Evolutionary conservation across 306 rosid species (phyloP).

Genomic region (Quercus suber): DNA sequence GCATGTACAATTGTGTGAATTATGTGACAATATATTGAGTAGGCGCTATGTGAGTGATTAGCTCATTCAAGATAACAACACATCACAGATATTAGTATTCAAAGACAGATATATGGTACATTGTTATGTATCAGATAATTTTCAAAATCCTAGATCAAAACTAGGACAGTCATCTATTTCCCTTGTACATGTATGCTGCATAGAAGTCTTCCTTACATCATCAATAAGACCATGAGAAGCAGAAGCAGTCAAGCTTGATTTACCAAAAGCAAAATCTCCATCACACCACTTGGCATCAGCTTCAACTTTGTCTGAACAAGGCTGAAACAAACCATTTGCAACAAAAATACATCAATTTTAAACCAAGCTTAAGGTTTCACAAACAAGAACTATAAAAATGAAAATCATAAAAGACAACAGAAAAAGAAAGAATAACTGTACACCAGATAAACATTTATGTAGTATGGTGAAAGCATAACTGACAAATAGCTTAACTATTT

Average conservation of each 20-base stretch:
- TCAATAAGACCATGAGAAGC: constrained; percentile 28
- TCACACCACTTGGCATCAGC: constrained; percentile 23
- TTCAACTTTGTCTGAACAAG: constrained; percentile 33
- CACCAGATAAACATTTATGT: neutral
- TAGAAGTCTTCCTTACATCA: constrained; percentile 21
- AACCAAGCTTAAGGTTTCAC: constrained; percentile 15
- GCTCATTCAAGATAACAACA: too few relatives aligned
- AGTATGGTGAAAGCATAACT: neutral
- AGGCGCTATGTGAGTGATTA: too few relatives aligned
- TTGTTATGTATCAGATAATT: constrained; percentile 12
- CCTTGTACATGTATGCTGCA: constrained; percentile 31
- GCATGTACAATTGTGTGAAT: neutral
- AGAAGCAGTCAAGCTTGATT: constrained; percentile 15
- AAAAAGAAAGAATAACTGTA: constrained; percentile 4
- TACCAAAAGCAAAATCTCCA: constrained; percentile 21
- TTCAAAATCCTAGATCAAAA: constrained; percentile 78
- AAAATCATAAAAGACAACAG: constrained; percentile 10
- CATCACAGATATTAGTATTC: too few relatives aligned
- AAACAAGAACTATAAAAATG: constrained; percentile 6
- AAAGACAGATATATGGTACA: too few relatives aligned
- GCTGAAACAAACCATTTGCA: constrained; percentile 24
- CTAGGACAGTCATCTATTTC: constrained; percentile 45
- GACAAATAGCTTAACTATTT: neutral
- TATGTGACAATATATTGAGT: too few relatives aligned
- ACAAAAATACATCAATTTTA: constrained; percentile 15